Evolutionary conservation across 1,139 yeast species (phyloP), one percentile per base, ranked within the genome.

Genomic region (Debaryomyces robertsiae): DNA sequence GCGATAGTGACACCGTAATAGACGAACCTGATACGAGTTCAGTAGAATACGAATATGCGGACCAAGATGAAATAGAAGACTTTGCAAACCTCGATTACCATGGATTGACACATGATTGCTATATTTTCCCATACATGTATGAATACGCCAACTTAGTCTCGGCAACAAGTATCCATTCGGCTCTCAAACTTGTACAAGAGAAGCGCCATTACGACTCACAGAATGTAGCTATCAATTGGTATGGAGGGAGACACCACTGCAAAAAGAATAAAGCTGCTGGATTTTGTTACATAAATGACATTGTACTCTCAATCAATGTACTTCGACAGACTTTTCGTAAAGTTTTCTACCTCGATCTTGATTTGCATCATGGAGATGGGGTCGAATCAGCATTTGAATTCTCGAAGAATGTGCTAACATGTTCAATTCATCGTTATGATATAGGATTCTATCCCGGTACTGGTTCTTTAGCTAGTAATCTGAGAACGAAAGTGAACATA

Each of bases 201-300:
- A 30, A 46, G 38, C 19, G 38, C 27, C 27, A 34, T 9, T 29
- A 27, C 2, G 9, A 43, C 40, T 49, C 50, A 17, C 61, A 58
- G 32, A 52, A 60, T 4, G 63, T 82, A 2, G 82, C 75, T 0
- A 68, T 85, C 33, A 84, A 84, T 53, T 85, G 91, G 91, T 79
- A 79, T 51, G 95, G 94, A 2, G 95, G 95, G 1, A 60, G 94
- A 38, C 94, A 85, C 53, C 95, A 85, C 58, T 82, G 84, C 5
- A 65, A 62, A 30, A 75, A 75, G 48, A 54, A 71, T 0, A 63
- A 55, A 30, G 86, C 89, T 1, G 71, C 85, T 10, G 95, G 95
- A 3, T 85, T 82, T 53, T 85, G 95, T 55, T 85, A 85, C 52
- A 64, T 83, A 5, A 84, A 85, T 50, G 94, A 85, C 54, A 72